phyloP scores from a whole-genome alignment of 345 rosid genomes.

The Corymbia maculata region DNA sequence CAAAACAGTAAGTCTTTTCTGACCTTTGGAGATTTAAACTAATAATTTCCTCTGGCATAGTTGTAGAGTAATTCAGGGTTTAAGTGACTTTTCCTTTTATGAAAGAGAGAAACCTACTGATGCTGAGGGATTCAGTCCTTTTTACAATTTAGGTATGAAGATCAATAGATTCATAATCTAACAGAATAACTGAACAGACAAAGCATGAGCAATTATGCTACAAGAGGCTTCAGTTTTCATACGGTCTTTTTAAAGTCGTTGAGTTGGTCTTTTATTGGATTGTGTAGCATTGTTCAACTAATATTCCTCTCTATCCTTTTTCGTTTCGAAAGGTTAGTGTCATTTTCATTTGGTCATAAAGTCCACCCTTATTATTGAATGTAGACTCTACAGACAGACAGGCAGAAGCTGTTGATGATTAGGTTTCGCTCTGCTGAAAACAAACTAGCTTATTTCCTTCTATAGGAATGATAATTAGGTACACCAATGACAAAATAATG shows the following conservation, averaged over 20 bases:
- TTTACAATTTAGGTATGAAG: background rate
- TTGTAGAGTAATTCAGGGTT: background rate
- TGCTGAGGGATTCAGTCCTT: background rate
- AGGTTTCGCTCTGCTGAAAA: background rate
- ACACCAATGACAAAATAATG: background rate
- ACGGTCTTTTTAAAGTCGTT: background rate
- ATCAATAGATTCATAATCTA: background rate
- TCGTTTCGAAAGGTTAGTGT: background rate
- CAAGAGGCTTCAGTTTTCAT: background rate
- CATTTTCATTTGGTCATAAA: background rate
- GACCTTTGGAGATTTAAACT: background rate
- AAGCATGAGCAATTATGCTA: background rate
- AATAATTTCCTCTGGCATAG: background rate
- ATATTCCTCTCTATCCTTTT: background rate
- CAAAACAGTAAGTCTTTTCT: conserved; percentile 31
- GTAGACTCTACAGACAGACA: background rate
- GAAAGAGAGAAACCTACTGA: background rate
- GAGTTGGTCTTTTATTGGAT: background rate
- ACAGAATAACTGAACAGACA: background rate
- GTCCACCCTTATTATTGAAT: background rate
- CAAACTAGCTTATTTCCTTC: background rate
- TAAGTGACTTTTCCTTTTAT: background rate
- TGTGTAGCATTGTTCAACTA: background rate
- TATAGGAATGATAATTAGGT: background rate
- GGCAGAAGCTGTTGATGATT: background rate